A percentile compares a stretch with the other conserved stretches of the same genome.
Conservation (phyloP, 768 basidiomycete genomes). For the Podaxis rugospora region DNA sequence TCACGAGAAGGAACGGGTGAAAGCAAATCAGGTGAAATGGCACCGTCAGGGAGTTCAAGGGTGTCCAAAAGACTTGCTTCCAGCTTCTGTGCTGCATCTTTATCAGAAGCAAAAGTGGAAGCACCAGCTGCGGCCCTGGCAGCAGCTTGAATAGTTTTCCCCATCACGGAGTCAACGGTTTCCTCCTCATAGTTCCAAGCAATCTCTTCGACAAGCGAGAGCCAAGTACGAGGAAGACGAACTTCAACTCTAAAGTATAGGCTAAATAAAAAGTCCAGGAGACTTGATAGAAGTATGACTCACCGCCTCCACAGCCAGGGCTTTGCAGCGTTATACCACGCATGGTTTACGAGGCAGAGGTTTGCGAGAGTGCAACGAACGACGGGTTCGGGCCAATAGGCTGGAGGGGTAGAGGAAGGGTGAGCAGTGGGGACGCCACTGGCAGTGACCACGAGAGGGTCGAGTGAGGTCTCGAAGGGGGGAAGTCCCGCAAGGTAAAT, state of each 20-base stretch:
- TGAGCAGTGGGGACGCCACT: conserved; percentile 54
- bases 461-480: conserved; percentile 54
- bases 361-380: conserved; percentile 61
- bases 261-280: neutral
- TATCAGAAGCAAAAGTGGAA: conserved; percentile 28
- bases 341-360: conserved; percentile 73
- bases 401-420: conserved; percentile 71
- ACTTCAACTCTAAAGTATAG: conserved; percentile 54
- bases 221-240: conserved; percentile 79
- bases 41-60: conserved; percentile 58
- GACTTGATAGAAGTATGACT: conserved; percentile 15
- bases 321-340: conserved; percentile 80
- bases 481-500: conserved; percentile 64
- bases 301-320: conserved; percentile 83
- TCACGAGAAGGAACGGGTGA: conserved; percentile 81
- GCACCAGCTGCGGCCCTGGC: conserved; percentile 58
- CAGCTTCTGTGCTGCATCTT: conserved; percentile 44
- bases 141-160: conserved; percentile 61
- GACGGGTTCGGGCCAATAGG: conserved; percentile 64
- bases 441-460: conserved; percentile 53
- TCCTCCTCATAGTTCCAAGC: conserved; percentile 70
- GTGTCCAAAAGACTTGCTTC: conserved; percentile 59
- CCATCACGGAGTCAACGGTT: conserved; percentile 60
- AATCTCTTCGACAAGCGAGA: conserved; percentile 75
- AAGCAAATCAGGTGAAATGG: conserved; percentile 71